Evolutionary conservation across 1,139 yeast genomes (phyloP).

Genomic region (Eremothecium coryli): DNA sequence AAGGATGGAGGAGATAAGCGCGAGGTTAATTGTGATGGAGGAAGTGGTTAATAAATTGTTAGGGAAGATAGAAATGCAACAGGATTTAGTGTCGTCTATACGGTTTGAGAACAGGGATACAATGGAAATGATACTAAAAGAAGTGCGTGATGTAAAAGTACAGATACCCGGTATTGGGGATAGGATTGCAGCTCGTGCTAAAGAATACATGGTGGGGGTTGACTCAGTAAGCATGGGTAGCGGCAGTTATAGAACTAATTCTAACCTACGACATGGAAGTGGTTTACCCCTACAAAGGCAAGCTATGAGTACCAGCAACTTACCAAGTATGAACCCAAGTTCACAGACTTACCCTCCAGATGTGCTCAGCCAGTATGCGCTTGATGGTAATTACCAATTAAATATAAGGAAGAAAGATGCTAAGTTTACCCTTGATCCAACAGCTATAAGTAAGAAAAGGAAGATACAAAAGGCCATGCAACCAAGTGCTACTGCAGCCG

Average conservation of each 20-base stretch:
- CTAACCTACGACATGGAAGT: too few species aligned
- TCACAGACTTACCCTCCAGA: too few species aligned
- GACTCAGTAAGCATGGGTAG: too few species aligned
- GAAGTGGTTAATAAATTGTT: slow-evolving; percentile 22
- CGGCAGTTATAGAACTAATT: slow-evolving; percentile 20
- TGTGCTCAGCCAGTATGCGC: neutral
- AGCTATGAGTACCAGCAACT: slow-evolving; percentile 5
- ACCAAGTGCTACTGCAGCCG: neutral
- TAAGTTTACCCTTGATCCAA: slow-evolving; percentile 24
- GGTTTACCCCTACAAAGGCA: too few species aligned
- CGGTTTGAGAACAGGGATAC: slow-evolving; percentile 10
- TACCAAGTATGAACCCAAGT: slow-evolving; percentile 3
- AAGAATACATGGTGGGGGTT: too few species aligned
- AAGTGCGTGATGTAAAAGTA: slow-evolving; percentile 7
- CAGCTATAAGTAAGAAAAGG: slow-evolving; percentile 16
- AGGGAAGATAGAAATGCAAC: slow-evolving; percentile 17
- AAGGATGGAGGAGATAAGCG: slow-evolving; percentile 27
- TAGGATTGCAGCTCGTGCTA: too few species aligned
- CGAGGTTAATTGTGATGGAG: slow-evolving; percentile 26
- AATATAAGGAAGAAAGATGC: slow-evolving; percentile 2
- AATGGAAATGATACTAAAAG: slow-evolving; percentile 5
- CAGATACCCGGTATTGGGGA: slow-evolving; percentile 6
- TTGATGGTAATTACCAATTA: neutral
- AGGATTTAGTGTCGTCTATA: slow-evolving; percentile 11
- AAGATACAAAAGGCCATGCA: neutral